Conservation (phyloP, 2,329 filamentous ascomycete genomes). For the Davidsoniella eucalypti region DNA sequence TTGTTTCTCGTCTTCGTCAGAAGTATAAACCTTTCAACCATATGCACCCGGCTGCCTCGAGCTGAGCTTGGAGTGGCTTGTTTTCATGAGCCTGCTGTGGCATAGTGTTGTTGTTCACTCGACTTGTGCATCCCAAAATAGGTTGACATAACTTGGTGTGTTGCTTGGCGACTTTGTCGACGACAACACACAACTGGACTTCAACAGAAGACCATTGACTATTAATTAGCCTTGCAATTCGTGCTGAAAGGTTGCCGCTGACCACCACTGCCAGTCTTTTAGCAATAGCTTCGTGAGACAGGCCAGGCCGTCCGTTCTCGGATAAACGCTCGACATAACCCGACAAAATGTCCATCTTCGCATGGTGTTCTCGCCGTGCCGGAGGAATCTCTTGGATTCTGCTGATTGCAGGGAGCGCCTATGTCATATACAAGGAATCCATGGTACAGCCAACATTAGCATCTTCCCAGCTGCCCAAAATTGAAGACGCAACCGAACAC, state of each 20-base stretch:
- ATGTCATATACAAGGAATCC: constrained; percentile 36
- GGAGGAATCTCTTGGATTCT: constrained; percentile 38
- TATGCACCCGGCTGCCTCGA: too few relatives aligned
- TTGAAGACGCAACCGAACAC: too few relatives aligned
- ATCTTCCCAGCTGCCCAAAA: constrained; percentile 19
- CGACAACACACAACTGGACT: too few relatives aligned
- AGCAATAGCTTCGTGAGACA: constrained; percentile 8
- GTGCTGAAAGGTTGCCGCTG: too few relatives aligned
- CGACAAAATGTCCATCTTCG: constrained; percentile 32
- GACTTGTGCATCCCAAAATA: too few relatives aligned
- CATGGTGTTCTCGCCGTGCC: constrained; percentile 36
- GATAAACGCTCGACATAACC: not conserved
- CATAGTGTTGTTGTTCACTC: too few relatives aligned
- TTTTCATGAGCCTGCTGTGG: too few relatives aligned
- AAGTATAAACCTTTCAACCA: not conserved
- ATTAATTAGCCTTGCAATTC: too few relatives aligned
- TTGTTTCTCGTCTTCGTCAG: not conserved
- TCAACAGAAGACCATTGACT: too few relatives aligned
- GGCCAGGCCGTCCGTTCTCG: constrained; percentile 5
- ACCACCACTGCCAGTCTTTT: not conserved
- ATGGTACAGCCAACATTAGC: constrained; percentile 16
- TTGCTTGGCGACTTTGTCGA: too few relatives aligned
- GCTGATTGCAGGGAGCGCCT: constrained; percentile 34
- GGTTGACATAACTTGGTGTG: too few relatives aligned
- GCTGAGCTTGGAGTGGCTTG: too few relatives aligned